Evolutionary conservation across 768 basidiomycete genomes (phyloP).

Genomic region (Dacryopinax spathularia): DNA sequence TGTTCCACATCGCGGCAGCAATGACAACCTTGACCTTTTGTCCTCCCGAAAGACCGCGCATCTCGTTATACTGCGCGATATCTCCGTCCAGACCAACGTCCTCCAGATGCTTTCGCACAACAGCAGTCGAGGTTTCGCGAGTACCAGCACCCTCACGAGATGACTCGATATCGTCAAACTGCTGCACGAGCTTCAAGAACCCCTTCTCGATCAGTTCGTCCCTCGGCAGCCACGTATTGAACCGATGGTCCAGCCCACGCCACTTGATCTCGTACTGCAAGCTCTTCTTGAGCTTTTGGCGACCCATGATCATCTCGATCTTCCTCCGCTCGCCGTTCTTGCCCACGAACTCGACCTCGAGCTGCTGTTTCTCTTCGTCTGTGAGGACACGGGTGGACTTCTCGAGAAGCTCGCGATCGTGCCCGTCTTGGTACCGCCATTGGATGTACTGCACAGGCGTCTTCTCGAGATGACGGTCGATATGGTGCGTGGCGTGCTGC

Average conservation of each 20-base stretch:
- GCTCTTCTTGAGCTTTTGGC: constrained; percentile 92
- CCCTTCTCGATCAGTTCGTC: constrained; percentile 76
- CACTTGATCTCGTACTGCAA: constrained; percentile 89
- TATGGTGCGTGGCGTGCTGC: constrained; percentile 95
- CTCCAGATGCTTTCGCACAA: constrained; percentile 83
- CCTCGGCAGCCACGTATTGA: constrained; percentile 84
- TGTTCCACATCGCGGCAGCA: constrained; percentile 91
- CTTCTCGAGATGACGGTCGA: constrained; percentile 89
- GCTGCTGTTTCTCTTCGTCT: constrained; percentile 61
- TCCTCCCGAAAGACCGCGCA: constrained; percentile 84
- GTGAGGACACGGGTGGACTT: constrained; percentile 83
- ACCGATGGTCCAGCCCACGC: constrained; percentile 67
- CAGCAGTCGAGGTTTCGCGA: constrained; percentile 64
- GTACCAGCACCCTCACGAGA: constrained; percentile 89
- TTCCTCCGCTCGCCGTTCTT: constrained; percentile 83
- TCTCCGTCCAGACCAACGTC: constrained; percentile 94
- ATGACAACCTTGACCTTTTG: constrained; percentile 96
- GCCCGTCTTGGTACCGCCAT: constrained; percentile 98
- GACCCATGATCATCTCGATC: constrained; percentile 84
- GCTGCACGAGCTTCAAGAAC: constrained; percentile 76
- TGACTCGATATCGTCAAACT: constrained; percentile 92
- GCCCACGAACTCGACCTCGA: constrained; percentile 81
- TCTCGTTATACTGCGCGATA: constrained; percentile 97
- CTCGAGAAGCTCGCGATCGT: constrained; percentile 87
- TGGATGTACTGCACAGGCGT: constrained; percentile 94